Evolutionary conservation across 2,329 filamentous ascomycete species (phyloP).

Genomic region (Botrytis porri): DNA sequence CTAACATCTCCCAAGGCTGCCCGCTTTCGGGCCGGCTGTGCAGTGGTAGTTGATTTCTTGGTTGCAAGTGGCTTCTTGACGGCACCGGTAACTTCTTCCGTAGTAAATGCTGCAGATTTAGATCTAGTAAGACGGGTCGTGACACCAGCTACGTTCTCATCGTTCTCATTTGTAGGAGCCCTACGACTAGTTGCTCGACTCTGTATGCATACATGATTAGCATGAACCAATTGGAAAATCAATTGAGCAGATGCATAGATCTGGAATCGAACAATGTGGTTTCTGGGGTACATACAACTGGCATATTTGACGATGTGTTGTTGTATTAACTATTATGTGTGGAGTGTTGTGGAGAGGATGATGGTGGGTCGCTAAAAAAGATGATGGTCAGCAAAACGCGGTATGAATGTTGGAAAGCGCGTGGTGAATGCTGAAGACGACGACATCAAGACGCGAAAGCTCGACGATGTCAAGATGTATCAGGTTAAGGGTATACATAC

Average conservation of each 20-base stretch:
- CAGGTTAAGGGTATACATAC: constrained; percentile 28
- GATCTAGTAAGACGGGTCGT: constrained; percentile 88
- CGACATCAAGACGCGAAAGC: constrained; percentile 31
- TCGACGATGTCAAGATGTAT: not conserved
- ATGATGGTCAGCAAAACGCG: constrained; percentile 33
- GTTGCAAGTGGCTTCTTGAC: constrained; percentile 64
- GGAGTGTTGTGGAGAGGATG: constrained; percentile 24
- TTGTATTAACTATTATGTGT: constrained; percentile 39
- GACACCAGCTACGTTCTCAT: constrained; percentile 69
- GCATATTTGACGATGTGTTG: constrained; percentile 43
- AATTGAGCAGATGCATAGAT: constrained; percentile 1
- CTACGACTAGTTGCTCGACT: constrained; percentile 72
- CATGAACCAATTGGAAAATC: constrained; percentile 32
- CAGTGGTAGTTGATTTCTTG: constrained; percentile 60
- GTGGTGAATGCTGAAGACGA: constrained; percentile 21
- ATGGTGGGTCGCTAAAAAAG: constrained; percentile 24
- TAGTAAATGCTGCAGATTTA: constrained; percentile 72
- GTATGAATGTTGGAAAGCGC: constrained; percentile 29
- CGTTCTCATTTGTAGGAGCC: constrained; percentile 85
- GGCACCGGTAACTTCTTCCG: constrained; percentile 54
- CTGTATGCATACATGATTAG: constrained; percentile 37
- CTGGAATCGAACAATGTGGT: constrained; percentile 12
- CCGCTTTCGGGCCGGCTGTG: constrained; percentile 65
- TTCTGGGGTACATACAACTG: constrained; percentile 49
- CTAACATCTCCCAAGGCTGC: constrained; percentile 89